Evolutionary conservation across 2,329 filamentous ascomycete genomes (phyloP), one percentile per base, ranked within the genome.

Genomic region (Nemania sp.): DNA sequence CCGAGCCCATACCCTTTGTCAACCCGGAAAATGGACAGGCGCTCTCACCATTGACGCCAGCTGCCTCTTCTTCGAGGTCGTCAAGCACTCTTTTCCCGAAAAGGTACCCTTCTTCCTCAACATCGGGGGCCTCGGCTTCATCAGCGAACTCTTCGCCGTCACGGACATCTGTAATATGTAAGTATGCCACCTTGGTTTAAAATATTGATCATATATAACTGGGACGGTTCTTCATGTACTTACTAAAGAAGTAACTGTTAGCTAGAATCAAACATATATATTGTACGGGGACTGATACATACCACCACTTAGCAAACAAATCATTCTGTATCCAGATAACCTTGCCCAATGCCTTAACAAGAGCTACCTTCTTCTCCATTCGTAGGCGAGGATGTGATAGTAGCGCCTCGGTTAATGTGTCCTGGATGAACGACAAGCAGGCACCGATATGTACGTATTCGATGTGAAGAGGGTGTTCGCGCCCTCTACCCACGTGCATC

Each of bases 321-420:
- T 95, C 92, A 77, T 95, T 95, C 80, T 95, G 93, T 72, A 95
- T 94, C 92, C 92, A 95, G 71, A 95, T 90, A 27, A 95, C 89
- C 79, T 96, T 95, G 70, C 89, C 89, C 24, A 95, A 83, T 0
- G 93, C 92, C 77, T 91, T 92, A 54, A 94, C 86, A 4, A 95
- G 85, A 24, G 88, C 90, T 20, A 91, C 89, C 81, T 94, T 94
- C 79, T 87, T 87, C 65, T 85, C 83, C 73, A 92, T 84, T 43
- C 86, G 84, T 43, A 96, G 83, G 2, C 87, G 86, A 0, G 91
- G 91, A 74, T 93, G 87, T 3, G 87, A 90, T 57, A 95, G 85
- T 59, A 95, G 89, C 18, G 92, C 92, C 76, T 94, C 92, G 26
- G 88, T 90, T 73, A 95, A 86, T 22, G 93, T 87, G 75, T 95